Evolutionary conservation across 805 yeast species (phyloP), one percentile per base, ranked within the genome.

Genomic region (Isabelozyma gotoi): DNA sequence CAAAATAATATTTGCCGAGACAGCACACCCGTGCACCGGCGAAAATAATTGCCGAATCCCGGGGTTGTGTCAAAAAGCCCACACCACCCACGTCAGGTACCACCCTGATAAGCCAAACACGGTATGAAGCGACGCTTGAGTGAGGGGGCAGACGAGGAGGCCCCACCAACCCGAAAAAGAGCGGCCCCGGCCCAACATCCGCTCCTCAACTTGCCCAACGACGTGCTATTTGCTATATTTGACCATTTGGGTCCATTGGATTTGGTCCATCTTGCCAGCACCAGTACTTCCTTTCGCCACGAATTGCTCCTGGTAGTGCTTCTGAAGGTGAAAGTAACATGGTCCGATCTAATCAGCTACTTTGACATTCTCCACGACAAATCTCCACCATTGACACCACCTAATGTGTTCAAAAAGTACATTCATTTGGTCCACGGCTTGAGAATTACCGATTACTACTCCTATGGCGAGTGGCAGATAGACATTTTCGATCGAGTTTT

Each of bases 401-500:
- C 19, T 15, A 15, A 36, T 14, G 47, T 51, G 36, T 12, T 56
- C 10, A 18, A 24, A 5, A 38, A 44, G 12, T 44, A 49, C 36
- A 14, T 44, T 41, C 19, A 43, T 34, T 31, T 45, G 36, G 43
- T 67, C n/a, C 40, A 48, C 12, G 47, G 59, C 47, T 36, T 71
- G 39, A 52, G 69, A 34, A 59, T 67, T 7, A 46, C 47, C 4
- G 67, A 67, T 40, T 53, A 52, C 43, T 62, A 60, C 40, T 57
- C 68, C 3, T 65, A 57, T 44, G 69, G 69, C 1, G 73, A 67
- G 42, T 67, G 71, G 66, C 68, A 67, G 40, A 44, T 57, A 8
- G 67, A 65, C 44, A 41, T 67, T 18, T 56, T 48, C 44, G 47
- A 55, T n/a, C 46, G 48, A 5, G 37, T 62, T 8, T 51, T 60